Conservation (phyloP, 257 asterid genomes). For the Plectranthus barbatus region DNA sequence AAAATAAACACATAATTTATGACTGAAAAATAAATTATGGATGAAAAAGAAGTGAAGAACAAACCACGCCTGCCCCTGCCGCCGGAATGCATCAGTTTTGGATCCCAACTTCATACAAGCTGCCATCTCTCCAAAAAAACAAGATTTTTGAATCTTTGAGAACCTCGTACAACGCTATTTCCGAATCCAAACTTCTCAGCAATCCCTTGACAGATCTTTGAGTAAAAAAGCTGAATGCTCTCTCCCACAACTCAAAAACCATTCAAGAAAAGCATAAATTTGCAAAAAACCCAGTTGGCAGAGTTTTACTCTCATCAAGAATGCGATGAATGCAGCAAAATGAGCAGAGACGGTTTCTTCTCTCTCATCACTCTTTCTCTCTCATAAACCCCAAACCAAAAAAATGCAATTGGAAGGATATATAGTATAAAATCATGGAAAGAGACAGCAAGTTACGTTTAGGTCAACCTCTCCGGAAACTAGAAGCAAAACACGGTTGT, state of each 20-base stretch:
- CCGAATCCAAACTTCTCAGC: too few species aligned
- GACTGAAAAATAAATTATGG: not conserved
- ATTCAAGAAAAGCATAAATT: not conserved
- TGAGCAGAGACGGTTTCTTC: not conserved
- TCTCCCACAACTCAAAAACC: constrained; percentile 2
- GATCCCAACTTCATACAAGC: constrained; percentile 98
- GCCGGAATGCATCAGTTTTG: constrained; percentile 81
- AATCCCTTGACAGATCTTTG: too few species aligned
- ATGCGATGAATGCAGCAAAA: constrained; percentile 21
- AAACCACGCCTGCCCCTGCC: constrained; percentile 92
- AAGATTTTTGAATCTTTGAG: not conserved
- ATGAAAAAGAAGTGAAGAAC: not conserved
- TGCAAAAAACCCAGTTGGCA: constrained; percentile 20
- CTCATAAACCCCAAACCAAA: too few species aligned
- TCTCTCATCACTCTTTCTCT: not conserved
- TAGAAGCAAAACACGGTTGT: constrained; percentile 29
- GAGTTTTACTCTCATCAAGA: not conserved
- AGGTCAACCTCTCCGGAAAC: constrained; percentile 66
- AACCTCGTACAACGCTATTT: too few species aligned
- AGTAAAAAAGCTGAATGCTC: too few species aligned
- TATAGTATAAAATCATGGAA: constrained; percentile 14
- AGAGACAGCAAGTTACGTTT: constrained; percentile 27
- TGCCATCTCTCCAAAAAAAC: constrained; percentile 53
- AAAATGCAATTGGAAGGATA: not conserved
- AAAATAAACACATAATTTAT: not conserved